Evolutionary conservation across 257 asterid genomes (phyloP).

Genomic region (Solanum tarijense): DNA sequence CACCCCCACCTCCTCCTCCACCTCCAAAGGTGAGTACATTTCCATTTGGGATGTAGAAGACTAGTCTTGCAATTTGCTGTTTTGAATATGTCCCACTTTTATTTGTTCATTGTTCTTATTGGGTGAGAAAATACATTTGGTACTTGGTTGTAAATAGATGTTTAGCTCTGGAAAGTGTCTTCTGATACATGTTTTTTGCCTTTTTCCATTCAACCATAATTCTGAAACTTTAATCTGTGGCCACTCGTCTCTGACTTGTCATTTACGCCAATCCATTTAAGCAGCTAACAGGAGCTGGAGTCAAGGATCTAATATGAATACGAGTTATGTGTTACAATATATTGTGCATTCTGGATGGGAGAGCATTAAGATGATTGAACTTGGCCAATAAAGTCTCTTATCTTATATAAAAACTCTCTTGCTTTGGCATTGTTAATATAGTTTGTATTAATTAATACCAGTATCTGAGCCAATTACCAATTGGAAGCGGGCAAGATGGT

Average conservation of each 20-base stretch:
- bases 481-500: not conserved
- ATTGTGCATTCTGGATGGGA: not conserved
- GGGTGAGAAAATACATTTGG: not conserved
- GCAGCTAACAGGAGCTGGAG: not conserved
- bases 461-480: not conserved
- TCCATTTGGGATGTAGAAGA: not conserved
- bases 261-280: not conserved
- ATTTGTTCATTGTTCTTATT: not conserved
- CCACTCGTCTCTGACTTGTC: not conserved
- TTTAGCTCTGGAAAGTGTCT: not conserved
- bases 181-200: not conserved
- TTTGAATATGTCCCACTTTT: not conserved
- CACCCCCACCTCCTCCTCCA: slow-evolving; percentile 98
- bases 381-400: not conserved
- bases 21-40: slow-evolving; percentile 62
- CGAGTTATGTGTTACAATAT: not conserved
- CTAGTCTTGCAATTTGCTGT: not conserved
- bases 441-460: not conserved
- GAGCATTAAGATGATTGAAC: not conserved
- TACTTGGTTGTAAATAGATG: not conserved
- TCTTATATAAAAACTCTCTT: not conserved
- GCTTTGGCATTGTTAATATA: not conserved
- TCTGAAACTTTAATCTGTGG: not conserved
- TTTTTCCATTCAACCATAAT: not conserved
- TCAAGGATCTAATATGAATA: not conserved